Conservation (phyloP, 139 green algal species). For the Raphidocelis subcapitata region DNA sequence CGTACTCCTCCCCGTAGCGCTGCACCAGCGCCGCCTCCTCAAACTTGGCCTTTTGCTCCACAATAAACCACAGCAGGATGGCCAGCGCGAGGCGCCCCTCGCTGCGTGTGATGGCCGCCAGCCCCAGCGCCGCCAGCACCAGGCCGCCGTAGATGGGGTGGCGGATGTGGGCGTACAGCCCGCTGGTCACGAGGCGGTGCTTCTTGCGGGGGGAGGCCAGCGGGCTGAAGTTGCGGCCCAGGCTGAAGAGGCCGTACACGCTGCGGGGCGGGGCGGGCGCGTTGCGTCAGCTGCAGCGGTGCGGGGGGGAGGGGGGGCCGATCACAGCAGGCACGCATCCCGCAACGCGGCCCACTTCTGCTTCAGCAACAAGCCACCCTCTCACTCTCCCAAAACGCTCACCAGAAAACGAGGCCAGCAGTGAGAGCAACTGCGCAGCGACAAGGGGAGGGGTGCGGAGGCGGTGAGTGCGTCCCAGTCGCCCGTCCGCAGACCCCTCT, state of each 20-base stretch:
- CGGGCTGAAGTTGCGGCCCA: conserved; percentile 50
- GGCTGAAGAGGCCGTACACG: conserved; percentile 33
- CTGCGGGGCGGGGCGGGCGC: too few species aligned
- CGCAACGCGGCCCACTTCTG: too few species aligned
- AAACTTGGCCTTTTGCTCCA: conserved; percentile 44
- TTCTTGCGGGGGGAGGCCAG: conserved; percentile 46
- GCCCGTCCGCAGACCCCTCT: too few species aligned
- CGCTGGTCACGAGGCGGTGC: conserved; percentile 42
- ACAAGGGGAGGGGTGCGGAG: too few species aligned
- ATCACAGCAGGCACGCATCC: too few species aligned
- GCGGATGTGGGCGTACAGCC: conserved; percentile 43
- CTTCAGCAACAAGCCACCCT: too few species aligned
- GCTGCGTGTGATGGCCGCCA: conserved; percentile 32
- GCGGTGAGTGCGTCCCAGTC: too few species aligned
- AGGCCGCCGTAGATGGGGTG: conserved; percentile 59
- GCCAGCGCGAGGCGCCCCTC: conserved; percentile 45
- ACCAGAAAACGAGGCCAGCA: conserved; percentile 49
- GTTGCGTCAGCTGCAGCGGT: too few species aligned
- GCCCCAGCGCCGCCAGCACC: conserved; percentile 36
- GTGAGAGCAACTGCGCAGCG: conserved; percentile 30
- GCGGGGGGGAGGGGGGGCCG: too few species aligned
- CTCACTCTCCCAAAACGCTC: too few species aligned
- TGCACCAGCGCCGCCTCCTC: conserved; percentile 43
- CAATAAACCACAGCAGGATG: conserved; percentile 34
- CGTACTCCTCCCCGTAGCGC: conserved; percentile 33